phyloP scores from a whole-genome alignment of 495 filamentous ascomycete species.

The Neurospora sp. region DNA sequence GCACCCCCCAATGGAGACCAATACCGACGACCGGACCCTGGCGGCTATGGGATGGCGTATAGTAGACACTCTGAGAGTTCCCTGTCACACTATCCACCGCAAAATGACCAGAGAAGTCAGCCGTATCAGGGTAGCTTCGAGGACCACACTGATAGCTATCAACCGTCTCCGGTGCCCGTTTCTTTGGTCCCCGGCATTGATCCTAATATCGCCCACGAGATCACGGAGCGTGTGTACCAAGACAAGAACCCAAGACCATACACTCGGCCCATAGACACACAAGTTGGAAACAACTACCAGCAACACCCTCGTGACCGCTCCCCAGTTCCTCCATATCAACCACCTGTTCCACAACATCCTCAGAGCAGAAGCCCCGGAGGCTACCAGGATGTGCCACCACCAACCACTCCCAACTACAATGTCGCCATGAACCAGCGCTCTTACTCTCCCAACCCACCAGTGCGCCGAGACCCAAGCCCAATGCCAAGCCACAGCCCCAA shows the following conservation, averaged over 20 bases:
- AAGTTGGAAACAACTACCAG: conserved; percentile 3
- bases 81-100: conserved; percentile 10
- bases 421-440: conserved; percentile 32
- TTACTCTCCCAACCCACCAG: conserved; percentile 47
- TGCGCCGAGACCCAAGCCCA: conserved; percentile 14
- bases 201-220: conserved; percentile 44
- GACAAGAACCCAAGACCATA: conserved; percentile 36
- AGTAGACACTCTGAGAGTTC: conserved; percentile 18
- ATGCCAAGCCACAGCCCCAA: conserved; percentile 18
- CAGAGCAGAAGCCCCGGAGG: conserved; percentile 23
- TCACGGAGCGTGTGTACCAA: conserved; percentile 40
- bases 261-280: conserved; percentile 26
- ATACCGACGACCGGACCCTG: conserved; percentile 44
- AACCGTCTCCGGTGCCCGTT: conserved; percentile 44
- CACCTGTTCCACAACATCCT: neutral
- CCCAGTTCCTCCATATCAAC: neutral
- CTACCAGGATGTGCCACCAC: conserved; percentile 28
- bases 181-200: conserved; percentile 65
- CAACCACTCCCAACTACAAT: conserved; percentile 19
- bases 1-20: conserved; percentile 52
- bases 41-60: conserved; percentile 6
- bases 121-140: conserved; percentile 25
- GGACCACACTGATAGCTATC: conserved; percentile 24
- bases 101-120: conserved; percentile 10
- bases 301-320: neutral